Percentiles rank a stretch among this genome's conserved stretches.
Conservation (phyloP, 176 grass and related monocot species). For the Zoysia pacifica region DNA sequence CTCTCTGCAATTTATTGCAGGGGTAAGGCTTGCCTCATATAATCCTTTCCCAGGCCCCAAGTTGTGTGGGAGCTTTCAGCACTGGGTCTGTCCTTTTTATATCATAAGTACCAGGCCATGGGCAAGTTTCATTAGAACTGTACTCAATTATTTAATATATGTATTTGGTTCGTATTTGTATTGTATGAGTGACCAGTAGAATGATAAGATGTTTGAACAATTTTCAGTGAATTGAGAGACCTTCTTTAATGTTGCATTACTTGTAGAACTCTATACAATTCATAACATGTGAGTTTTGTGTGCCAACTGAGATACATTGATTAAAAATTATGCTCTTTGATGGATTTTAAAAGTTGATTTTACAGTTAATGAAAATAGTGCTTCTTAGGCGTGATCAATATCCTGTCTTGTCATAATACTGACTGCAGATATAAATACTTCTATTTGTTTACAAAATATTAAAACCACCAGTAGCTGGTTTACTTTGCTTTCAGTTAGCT, state of each 20-base stretch:
- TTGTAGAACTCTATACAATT: background rate
- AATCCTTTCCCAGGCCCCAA: no score
- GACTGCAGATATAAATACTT: background rate
- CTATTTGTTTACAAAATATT: background rate
- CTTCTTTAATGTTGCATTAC: background rate
- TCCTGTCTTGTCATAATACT: background rate
- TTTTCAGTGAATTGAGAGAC: conserved; percentile 14
- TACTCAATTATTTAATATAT: background rate
- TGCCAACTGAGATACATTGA: conserved; percentile 16
- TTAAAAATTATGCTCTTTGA: background rate
- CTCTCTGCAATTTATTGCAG: no score
- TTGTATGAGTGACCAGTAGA: background rate
- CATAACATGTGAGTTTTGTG: background rate
- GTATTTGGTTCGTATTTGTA: background rate
- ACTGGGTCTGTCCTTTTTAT: background rate
- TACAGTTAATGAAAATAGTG: conserved; percentile 9
- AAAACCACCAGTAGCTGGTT: background rate
- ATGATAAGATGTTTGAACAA: background rate
- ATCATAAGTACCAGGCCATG: background rate
- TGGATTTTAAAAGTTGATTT: background rate
- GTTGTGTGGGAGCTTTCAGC: no score
- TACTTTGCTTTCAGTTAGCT: background rate
- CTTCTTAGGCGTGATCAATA: background rate
- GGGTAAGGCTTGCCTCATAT: no score
- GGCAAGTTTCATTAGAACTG: conserved; percentile 22